Conservation (phyloP, 78 protist species). For the Emiliania huxleyi region DNA sequence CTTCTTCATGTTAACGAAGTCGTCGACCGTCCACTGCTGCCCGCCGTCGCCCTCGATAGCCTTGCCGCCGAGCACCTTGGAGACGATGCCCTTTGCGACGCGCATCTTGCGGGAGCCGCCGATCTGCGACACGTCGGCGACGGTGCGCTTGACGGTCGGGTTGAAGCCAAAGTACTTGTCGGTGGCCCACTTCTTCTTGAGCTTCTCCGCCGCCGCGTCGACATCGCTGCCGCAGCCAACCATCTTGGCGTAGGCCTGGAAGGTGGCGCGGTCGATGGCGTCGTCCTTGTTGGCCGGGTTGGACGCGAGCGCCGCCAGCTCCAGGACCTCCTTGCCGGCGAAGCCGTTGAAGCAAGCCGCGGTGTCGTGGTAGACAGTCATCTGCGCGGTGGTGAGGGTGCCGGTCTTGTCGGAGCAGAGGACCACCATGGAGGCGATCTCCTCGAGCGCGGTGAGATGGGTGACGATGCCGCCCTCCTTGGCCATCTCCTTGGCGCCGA, state of each 20-base stretch:
- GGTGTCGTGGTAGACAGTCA: background rate
- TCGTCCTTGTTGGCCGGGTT: background rate
- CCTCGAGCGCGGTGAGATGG: no score
- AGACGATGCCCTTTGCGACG: background rate
- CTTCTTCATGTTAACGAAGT: background rate
- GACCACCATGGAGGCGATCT: no score
- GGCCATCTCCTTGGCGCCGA: constrained; percentile 80
- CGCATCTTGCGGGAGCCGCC: background rate
- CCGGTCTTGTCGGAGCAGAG: no score
- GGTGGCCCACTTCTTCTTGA: background rate
- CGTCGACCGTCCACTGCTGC: constrained; percentile 63
- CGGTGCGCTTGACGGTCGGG: constrained; percentile 6
- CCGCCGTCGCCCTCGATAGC: constrained; percentile 57
- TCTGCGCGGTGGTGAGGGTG: background rate
- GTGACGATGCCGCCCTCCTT: constrained; percentile 71
- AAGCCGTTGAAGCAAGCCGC: background rate
- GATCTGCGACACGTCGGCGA: background rate
- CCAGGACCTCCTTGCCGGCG: background rate
- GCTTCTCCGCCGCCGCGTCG: background rate
- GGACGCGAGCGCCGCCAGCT: background rate
- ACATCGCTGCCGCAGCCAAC: background rate
- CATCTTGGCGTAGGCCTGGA: background rate
- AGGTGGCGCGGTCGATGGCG: constrained; percentile 6
- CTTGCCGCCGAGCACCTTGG: constrained; percentile 28
- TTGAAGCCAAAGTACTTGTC: background rate